Conservation (phyloP, 83 land plant species). For the Picea abies region DNA sequence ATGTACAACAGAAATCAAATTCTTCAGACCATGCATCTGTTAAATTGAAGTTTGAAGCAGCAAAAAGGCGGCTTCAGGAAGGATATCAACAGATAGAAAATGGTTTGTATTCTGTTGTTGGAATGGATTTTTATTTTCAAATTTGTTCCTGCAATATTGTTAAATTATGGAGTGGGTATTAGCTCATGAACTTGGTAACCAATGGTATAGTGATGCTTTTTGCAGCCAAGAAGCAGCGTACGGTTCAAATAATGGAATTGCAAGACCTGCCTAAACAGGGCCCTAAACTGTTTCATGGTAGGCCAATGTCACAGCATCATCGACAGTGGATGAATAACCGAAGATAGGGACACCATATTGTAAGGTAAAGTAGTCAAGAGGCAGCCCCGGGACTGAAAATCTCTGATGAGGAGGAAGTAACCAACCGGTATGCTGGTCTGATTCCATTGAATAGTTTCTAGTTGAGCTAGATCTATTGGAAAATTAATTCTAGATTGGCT, state of each 20-base stretch:
- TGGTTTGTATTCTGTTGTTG: slow-evolving; percentile 34
- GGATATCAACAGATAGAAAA: slow-evolving; percentile 68
- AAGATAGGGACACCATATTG: slow-evolving; percentile 16
- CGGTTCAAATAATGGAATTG: slow-evolving; percentile 77
- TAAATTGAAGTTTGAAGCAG: slow-evolving; percentile 32
- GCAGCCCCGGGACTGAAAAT: not conserved
- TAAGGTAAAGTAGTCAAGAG: not conserved
- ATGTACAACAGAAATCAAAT: no score
- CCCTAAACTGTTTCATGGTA: slow-evolving; percentile 14
- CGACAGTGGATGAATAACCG: slow-evolving; percentile 47
- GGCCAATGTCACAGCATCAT: slow-evolving; percentile 27
- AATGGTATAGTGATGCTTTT: not conserved
- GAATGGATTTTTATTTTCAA: not conserved
- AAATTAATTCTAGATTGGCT: not conserved
- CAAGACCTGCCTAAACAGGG: slow-evolving; percentile 57
- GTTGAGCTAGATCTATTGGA: not conserved
- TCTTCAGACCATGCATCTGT: no score
- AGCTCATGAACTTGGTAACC: slow-evolving; percentile 8
- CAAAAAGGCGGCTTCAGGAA: slow-evolving; percentile 72
- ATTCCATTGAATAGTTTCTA: not conserved
- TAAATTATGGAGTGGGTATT: not conserved
- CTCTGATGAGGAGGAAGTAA: not conserved
- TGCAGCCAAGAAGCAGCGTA: slow-evolving; percentile 79
- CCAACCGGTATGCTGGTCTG: not conserved
- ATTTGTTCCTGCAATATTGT: not conserved